Percentiles rank a stretch among this genome's conserved stretches.
phyloP scores from a whole-genome alignment of 495 filamentous ascomycete species.

The Hypoxylon subgilvum region DNA sequence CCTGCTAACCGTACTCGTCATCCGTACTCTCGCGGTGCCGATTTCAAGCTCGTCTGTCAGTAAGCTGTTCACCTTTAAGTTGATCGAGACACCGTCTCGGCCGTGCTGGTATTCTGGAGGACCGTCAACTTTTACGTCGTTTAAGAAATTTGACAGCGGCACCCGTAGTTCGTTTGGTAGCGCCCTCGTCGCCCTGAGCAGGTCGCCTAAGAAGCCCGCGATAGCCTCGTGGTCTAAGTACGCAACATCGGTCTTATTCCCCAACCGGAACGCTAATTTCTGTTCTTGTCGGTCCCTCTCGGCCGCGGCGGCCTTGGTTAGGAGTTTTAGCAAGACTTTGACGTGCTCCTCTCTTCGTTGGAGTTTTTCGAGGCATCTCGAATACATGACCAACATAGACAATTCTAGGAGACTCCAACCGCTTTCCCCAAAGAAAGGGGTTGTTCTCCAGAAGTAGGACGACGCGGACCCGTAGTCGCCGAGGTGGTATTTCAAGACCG shows the following conservation, averaged over 20 bases:
- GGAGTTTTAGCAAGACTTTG: slow-evolving; percentile 71
- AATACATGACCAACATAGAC: slow-evolving; percentile 83
- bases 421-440: slow-evolving; percentile 79
- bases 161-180: slow-evolving; percentile 69
- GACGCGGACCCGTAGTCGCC: slow-evolving; percentile 76
- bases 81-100: slow-evolving; percentile 78
- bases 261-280: slow-evolving; percentile 44
- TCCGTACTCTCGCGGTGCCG: slow-evolving; percentile 67
- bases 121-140: slow-evolving; percentile 69
- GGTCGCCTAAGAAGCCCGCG: slow-evolving; percentile 65
- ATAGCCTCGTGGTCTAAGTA: slow-evolving; percentile 64
- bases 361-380: slow-evolving; percentile 80
- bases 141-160: slow-evolving; percentile 76
- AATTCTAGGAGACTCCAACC: slow-evolving; percentile 82
- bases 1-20: slow-evolving; percentile 57
- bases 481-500: slow-evolving; percentile 77
- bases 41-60: slow-evolving; percentile 73
- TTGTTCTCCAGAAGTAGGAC: slow-evolving; percentile 78
- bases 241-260: slow-evolving; percentile 37
- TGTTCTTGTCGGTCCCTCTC: slow-evolving; percentile 56
- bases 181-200: slow-evolving; percentile 66
- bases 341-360: slow-evolving; percentile 80
- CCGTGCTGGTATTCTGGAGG: slow-evolving; percentile 71
- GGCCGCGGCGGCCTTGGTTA: slow-evolving; percentile 72
- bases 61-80: slow-evolving; percentile 72